Conservation (phyloP, 495 filamentous ascomycete species). For the Podospora appendiculata region DNA sequence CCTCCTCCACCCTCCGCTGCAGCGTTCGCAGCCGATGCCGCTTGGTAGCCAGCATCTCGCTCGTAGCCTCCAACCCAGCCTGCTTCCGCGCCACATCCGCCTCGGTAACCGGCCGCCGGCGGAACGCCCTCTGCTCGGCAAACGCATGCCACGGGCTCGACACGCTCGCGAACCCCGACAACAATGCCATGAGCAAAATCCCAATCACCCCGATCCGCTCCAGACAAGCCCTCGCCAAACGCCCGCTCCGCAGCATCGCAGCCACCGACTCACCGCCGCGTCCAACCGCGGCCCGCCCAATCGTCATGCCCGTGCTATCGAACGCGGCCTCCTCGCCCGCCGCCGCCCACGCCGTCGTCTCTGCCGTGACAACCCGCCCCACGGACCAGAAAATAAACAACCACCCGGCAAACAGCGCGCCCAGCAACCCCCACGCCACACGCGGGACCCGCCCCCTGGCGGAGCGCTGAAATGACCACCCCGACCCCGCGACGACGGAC, state of each 20-base stretch:
- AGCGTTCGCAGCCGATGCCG: conserved; percentile 56
- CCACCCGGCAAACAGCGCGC: conserved; percentile 52
- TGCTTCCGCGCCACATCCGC: conserved; percentile 63
- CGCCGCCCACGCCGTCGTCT: not conserved
- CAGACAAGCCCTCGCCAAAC: conserved; percentile 62
- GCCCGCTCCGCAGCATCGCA: conserved; percentile 19
- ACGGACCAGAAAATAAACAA: conserved; percentile 66
- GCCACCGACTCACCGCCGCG: conserved; percentile 7
- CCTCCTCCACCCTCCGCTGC: conserved; percentile 53
- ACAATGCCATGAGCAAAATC: conserved; percentile 70
- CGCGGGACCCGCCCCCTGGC: conserved; percentile 37
- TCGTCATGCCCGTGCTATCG: conserved; percentile 20
- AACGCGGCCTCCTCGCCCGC: conserved; percentile 4
- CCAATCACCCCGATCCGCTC: conserved; percentile 75
- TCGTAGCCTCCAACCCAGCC: conserved; percentile 64
- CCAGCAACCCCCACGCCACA: conserved; percentile 52
- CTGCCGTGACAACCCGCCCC: conserved; percentile 46
- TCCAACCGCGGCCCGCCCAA: conserved; percentile 16
- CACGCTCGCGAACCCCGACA: conserved; percentile 77
- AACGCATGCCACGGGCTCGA: conserved; percentile 77
- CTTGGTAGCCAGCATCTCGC: conserved; percentile 66
- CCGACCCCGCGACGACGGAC: conserved; percentile 49
- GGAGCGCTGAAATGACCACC: conserved; percentile 49
- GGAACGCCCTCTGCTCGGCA: conserved; percentile 40
- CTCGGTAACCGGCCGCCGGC: conserved; percentile 52